A percentile compares a stretch with the other conserved stretches of the same genome.
Conservation (phyloP, 139 green algal species). For the Asterochloris sp. region DNA sequence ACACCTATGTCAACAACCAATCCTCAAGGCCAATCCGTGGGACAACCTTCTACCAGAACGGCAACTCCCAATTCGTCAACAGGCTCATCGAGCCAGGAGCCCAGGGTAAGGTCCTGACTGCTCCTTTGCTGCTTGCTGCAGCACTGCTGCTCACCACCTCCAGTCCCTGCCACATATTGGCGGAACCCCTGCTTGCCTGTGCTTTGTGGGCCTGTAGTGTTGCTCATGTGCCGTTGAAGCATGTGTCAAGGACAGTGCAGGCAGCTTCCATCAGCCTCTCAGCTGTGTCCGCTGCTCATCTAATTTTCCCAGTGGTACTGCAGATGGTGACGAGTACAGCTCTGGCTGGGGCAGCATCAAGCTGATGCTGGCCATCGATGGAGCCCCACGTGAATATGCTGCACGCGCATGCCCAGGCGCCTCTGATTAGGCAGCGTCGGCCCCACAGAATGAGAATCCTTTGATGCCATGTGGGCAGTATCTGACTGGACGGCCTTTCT, state of each 20-base stretch:
- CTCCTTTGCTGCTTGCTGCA: neutral
- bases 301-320: no score
- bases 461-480: neutral
- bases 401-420: neutral
- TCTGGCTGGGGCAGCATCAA: no score
- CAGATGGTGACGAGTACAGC: no score
- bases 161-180: neutral
- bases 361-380: no score
- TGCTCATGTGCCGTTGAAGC: neutral
- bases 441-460: neutral
- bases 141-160: neutral
- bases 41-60: neutral
- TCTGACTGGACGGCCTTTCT: neutral
- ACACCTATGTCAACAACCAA: neutral
- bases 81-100: neutral
- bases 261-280: neutral
- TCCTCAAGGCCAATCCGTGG: neutral
- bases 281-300: no score
- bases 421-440: neutral
- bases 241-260: no score
- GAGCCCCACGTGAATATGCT: neutral
- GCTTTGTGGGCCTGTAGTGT: neutral
- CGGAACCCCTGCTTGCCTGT: neutral
- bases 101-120: neutral
- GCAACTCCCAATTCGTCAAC: neutral